Conservation (phyloP, 192 early-diverging fungal genomes). For the Cetraspora pellucida region DNA sequence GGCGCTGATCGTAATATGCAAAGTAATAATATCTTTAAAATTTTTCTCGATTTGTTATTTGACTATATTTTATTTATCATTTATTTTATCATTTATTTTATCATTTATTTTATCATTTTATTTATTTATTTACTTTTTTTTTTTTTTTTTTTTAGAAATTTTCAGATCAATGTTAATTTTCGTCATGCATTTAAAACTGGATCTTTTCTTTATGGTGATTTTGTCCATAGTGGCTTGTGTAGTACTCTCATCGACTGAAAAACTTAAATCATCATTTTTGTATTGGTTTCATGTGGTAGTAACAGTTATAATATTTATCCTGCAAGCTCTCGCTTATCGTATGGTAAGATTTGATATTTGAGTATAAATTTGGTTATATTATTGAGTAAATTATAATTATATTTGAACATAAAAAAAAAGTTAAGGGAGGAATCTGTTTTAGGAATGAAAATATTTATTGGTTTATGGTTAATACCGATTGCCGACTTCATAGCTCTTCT, state of each 20-base stretch:
- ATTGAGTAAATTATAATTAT: background rate
- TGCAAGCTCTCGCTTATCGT: slow-evolving; percentile 3
- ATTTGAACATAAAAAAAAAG: background rate
- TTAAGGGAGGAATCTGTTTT: slow-evolving; percentile 2
- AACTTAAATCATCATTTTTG: background rate
- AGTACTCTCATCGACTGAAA: slow-evolving; percentile 33
- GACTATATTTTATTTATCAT: background rate
- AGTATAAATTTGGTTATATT: background rate
- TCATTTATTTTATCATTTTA: background rate
- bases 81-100: background rate
- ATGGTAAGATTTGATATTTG: slow-evolving; percentile 6
- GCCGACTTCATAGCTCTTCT: slow-evolving; percentile 20
- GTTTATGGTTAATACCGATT: slow-evolving; percentile 9
- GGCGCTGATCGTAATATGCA: slow-evolving; percentile 63
- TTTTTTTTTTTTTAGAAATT: slow-evolving; percentile 45
- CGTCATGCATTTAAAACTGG: slow-evolving; percentile 77
- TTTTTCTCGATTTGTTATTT: background rate
- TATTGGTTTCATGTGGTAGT: slow-evolving; percentile 17
- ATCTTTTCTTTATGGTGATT: slow-evolving; percentile 81
- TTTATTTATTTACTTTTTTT: background rate
- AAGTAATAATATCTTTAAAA: slow-evolving; percentile 41
- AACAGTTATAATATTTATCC: slow-evolving; percentile 12
- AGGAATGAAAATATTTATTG: slow-evolving; percentile 24
- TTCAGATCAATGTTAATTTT: slow-evolving; percentile 78
- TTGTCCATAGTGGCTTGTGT: slow-evolving; percentile 70